These are phyloP conservation scores for Acanthamoeba royreba DNA, from an alignment of 208 protist species.

Conservation along the genomic window DNA sequence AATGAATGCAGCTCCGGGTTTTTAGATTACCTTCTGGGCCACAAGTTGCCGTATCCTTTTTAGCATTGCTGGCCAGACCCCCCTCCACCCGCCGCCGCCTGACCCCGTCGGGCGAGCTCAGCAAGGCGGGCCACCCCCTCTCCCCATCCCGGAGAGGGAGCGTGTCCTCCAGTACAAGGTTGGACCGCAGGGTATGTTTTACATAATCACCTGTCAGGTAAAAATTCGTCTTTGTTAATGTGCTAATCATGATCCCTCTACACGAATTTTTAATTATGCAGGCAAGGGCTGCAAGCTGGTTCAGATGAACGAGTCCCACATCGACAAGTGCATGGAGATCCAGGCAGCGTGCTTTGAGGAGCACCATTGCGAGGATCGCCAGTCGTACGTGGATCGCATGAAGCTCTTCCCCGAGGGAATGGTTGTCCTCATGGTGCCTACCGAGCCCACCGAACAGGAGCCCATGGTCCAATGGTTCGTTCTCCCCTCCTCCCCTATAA, in stretches of 20 bases:
- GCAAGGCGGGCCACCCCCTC: not conserved
- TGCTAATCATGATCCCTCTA: not conserved
- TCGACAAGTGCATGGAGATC: constrained; percentile 13
- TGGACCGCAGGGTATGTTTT: not conserved
- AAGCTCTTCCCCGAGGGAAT: not conserved
- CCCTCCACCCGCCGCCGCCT: not conserved
- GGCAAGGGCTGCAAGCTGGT: constrained; percentile 30
- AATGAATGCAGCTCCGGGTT: not conserved
- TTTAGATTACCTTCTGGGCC: constrained; percentile 16
- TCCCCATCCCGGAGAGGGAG: not conserved
- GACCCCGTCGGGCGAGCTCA: no score
- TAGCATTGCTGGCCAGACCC: not conserved
- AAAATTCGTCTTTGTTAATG: not conserved
- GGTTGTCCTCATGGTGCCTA: constrained; percentile 12
- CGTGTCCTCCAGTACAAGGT: constrained; percentile 20
- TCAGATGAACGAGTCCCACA: constrained; percentile 12
- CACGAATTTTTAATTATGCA: not conserved
- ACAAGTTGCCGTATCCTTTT: constrained; percentile 37
- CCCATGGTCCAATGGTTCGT: not conserved
- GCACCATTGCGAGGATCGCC: not conserved
- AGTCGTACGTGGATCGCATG: not conserved
- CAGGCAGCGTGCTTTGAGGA: not conserved
- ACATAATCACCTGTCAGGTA: not conserved
- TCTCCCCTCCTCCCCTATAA: no score
- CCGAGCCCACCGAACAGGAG: not conserved